A percentile compares a stretch with the other conserved stretches of the same genome.
These are phyloP conservation scores for Alternaria brassicae DNA, from an alignment of 2,329 filamentous ascomycete genomes.

Conservation along the genomic window DNA sequence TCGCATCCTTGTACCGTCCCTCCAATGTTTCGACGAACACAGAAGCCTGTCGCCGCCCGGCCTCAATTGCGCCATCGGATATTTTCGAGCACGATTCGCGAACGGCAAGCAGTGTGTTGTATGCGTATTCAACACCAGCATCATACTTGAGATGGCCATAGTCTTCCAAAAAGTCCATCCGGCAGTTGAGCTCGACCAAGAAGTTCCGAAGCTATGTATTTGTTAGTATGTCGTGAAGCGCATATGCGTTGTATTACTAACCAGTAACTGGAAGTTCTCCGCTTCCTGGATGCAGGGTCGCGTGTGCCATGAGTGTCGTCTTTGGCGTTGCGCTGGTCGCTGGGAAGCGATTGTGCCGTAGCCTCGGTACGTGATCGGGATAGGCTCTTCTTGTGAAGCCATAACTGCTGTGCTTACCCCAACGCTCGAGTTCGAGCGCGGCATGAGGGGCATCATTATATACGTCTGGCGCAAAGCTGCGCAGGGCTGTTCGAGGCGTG, in stretches of 20 bases:
- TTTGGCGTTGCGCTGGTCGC: constrained; percentile 41
- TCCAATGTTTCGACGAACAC: constrained; percentile 94
- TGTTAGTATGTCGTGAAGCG: constrained; percentile 25
- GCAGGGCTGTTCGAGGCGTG: constrained; percentile 33
- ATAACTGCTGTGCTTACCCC: constrained; percentile 45
- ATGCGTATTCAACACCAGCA: constrained; percentile 81
- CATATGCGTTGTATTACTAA: constrained; percentile 21
- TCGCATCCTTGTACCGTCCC: constrained; percentile 81
- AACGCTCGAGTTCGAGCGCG: constrained; percentile 28
- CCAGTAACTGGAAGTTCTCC: constrained; percentile 57
- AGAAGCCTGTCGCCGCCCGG: constrained; percentile 80
- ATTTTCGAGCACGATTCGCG: constrained; percentile 87
- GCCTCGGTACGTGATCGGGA: constrained; percentile 42
- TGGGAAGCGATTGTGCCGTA: constrained; percentile 45
- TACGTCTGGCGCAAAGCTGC: constrained; percentile 20
- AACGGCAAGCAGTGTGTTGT: constrained; percentile 84
- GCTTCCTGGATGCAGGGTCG: constrained; percentile 55
- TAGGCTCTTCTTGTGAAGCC: constrained; percentile 54
- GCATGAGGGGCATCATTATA: constrained; percentile 36
- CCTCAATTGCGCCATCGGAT: constrained; percentile 87
- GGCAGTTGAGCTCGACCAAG: constrained; percentile 82
- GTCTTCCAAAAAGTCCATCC: constrained; percentile 85
- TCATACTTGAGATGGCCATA: constrained; percentile 87
- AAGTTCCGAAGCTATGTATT: constrained; percentile 73
- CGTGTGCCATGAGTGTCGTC: constrained; percentile 58